Evolutionary conservation across 352 stramenopile genomes (phyloP).

Genomic region (Pythium periplocum): DNA sequence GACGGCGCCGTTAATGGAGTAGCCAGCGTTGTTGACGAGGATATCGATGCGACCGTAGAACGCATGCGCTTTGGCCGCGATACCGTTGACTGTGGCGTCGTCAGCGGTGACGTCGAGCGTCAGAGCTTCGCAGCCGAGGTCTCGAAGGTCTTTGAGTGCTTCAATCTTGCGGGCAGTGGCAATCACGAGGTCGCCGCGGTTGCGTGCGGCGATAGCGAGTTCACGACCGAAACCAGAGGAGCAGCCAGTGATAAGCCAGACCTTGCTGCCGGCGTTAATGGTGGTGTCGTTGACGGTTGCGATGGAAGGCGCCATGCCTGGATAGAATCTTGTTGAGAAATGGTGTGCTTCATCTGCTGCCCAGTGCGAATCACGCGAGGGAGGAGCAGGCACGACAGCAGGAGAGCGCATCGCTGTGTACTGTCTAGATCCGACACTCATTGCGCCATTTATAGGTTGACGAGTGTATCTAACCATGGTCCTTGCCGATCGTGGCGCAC

Average conservation of each 20-base stretch:
- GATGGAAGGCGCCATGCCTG: too few relatives aligned
- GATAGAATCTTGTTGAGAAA: too few relatives aligned
- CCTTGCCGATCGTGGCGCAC: too few relatives aligned
- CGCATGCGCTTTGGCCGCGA: slow-evolving; percentile 22
- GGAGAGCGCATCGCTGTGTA: too few relatives aligned
- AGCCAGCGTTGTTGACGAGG: slow-evolving; percentile 15
- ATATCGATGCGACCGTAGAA: slow-evolving; percentile 46
- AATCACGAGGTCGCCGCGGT: slow-evolving; percentile 40
- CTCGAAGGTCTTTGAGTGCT: slow-evolving; percentile 8
- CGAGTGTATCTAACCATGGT: too few relatives aligned
- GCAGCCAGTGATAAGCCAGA: slow-evolving; percentile 50
- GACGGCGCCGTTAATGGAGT: slow-evolving; percentile 35
- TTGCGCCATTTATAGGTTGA: too few relatives aligned
- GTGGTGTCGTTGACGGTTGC: too few relatives aligned
- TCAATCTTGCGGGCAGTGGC: slow-evolving; percentile 1
- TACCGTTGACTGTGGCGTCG: slow-evolving; percentile 23
- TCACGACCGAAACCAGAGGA: slow-evolving; percentile 43
- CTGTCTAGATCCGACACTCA: too few relatives aligned
- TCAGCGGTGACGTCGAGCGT: slow-evolving; percentile 39
- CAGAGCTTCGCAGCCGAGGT: slow-evolving; percentile 19
- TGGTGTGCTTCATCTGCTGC: too few relatives aligned
- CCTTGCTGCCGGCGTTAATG: slow-evolving; percentile 16
- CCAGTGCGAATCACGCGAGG: too few relatives aligned
- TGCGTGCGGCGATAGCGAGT: slow-evolving; percentile 33
- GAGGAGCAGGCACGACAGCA: too few relatives aligned